Evolutionary conservation across 495 filamentous ascomycete genomes (phyloP).

Genomic region (Aspergillus ostianus): DNA sequence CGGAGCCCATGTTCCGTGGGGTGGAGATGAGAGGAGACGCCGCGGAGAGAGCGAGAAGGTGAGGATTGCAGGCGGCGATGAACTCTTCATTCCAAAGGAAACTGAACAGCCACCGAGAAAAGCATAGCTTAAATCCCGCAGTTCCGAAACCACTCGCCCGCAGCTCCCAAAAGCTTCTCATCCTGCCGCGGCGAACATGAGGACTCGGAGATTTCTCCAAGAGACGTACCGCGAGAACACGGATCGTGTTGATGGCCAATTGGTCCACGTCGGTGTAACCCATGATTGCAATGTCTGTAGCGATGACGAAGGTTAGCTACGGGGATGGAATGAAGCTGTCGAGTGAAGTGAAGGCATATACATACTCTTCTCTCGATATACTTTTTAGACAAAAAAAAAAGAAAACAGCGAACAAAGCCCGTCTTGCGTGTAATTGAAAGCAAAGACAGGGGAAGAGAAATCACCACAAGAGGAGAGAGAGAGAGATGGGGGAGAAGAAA

Average conservation of each 20-base stretch:
- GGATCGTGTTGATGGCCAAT: constrained; percentile 96
- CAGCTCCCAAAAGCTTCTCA: neutral
- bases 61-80: neutral
- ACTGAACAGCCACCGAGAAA: neutral
- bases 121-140: neutral
- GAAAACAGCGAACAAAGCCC: constrained; percentile 1
- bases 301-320: constrained; percentile 9
- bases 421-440: neutral
- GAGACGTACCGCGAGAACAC: constrained; percentile 76
- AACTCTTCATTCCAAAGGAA: neutral
- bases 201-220: neutral
- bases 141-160: neutral
- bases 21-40: neutral
- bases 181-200: neutral
- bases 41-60: neutral
- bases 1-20: neutral
- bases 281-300: constrained; percentile 62
- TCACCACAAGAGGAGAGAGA: constrained; percentile 11
- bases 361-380: neutral
- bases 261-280: constrained; percentile 80
- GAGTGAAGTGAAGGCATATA: neutral
- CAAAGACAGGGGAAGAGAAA: constrained; percentile 9
- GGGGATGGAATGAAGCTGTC: constrained; percentile 2
- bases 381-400: neutral
- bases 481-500: constrained; percentile 13